phyloP scores from a whole-genome alignment of 495 filamentous ascomycete genomes.

The Talaromyces thailandensis region DNA sequence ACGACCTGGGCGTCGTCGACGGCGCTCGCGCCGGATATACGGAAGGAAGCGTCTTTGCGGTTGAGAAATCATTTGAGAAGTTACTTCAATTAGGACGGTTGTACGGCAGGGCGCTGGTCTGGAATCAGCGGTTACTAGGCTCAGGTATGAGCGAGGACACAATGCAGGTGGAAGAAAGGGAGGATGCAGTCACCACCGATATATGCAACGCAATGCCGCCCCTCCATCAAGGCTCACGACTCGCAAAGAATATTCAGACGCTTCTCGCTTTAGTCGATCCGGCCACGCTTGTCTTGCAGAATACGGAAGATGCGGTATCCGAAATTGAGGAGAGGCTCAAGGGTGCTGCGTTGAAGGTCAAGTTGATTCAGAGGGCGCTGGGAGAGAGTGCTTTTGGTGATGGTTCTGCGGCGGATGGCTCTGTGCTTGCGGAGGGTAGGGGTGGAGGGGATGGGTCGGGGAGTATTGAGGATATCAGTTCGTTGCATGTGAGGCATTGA shows the following conservation, averaged over 20 bases:
- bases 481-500: slow-evolving; percentile 38
- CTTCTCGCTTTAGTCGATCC: slow-evolving; percentile 72
- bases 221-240: slow-evolving; percentile 51
- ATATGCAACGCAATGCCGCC: slow-evolving; percentile 30
- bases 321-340: slow-evolving; percentile 81
- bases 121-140: slow-evolving; percentile 52
- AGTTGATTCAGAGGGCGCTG: slow-evolving; percentile 67
- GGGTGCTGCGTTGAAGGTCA: slow-evolving; percentile 68
- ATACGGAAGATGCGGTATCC: slow-evolving; percentile 74
- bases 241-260: slow-evolving; percentile 62
- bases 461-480: slow-evolving; percentile 47
- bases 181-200: slow-evolving; percentile 17
- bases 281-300: slow-evolving; percentile 64
- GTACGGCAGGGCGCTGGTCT: slow-evolving; percentile 74
- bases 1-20: slow-evolving; percentile 62
- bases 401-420: slow-evolving; percentile 12
- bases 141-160: neutral
- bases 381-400: slow-evolving; percentile 41
- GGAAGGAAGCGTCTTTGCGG: slow-evolving; percentile 82
- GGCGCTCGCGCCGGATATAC: slow-evolving; percentile 70
- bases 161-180: slow-evolving; percentile 6
- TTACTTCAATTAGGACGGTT: slow-evolving; percentile 70
- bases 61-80: slow-evolving; percentile 91
- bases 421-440: neutral
- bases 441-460: slow-evolving; percentile 32